Conservation (phyloP, 1,284 basidiomycete genomes). For the Marasmius sp. region DNA sequence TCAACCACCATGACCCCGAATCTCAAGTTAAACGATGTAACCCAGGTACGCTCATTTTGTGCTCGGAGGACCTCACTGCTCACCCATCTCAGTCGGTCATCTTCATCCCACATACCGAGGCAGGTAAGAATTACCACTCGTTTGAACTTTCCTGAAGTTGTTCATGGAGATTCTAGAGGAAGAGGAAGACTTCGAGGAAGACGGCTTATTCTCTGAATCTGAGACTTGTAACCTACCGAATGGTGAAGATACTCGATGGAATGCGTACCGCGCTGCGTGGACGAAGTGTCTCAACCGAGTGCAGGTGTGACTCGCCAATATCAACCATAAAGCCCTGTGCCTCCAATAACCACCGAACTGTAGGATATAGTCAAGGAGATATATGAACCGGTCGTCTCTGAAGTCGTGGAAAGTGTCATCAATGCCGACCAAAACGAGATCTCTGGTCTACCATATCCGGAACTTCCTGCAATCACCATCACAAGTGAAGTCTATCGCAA, state of each 20-base stretch:
- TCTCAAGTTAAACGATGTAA: conserved; percentile 5
- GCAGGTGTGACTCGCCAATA: conserved; percentile 3
- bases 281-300: conserved; percentile 9
- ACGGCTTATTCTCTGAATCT: background rate
- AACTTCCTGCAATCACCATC: conserved; percentile 56
- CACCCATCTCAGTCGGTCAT: conserved; percentile 22
- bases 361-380: conserved; percentile 23
- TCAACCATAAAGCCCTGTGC: background rate
- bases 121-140: conserved; percentile 1
- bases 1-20: background rate
- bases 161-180: background rate
- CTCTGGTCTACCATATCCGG: conserved; percentile 48
- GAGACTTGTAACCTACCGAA: background rate
- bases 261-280: conserved; percentile 11
- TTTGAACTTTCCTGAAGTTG: background rate
- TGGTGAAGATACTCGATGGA: conserved; percentile 4
- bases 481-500: conserved; percentile 38
- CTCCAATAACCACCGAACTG: background rate
- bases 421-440: conserved; percentile 38
- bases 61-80: background rate
- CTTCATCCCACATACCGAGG: conserved; percentile 27
- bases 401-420: conserved; percentile 39
- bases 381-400: conserved; percentile 41
- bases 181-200: background rate
- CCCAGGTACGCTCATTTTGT: background rate